A percentile compares a stretch with the other conserved stretches of the same genome.
Conservation (phyloP, 768 basidiomycete genomes). For the Paxillus ammoniavirescens region DNA sequence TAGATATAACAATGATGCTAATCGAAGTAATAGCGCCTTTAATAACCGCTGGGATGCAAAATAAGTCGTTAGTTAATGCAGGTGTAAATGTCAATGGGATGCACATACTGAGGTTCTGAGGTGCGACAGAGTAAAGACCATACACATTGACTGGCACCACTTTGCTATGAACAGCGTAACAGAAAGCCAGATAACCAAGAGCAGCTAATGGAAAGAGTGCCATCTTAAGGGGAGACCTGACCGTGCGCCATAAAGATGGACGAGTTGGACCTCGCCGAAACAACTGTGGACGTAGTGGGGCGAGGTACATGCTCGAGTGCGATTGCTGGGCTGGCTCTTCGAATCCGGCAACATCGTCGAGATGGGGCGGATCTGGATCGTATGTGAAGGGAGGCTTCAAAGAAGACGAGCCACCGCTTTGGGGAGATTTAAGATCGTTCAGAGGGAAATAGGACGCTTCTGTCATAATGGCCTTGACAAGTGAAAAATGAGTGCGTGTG, state of each 20-base stretch:
- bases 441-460: conserved; percentile 22
- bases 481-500: conserved; percentile 9
- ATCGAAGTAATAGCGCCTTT: conserved; percentile 28
- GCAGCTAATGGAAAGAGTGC: conserved; percentile 25
- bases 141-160: conserved; percentile 25
- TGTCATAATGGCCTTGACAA: conserved; percentile 9
- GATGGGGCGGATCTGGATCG: neutral
- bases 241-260: conserved; percentile 6
- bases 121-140: conserved; percentile 20
- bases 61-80: neutral
- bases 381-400: neutral
- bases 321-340: neutral
- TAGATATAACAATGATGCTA: conserved; percentile 27
- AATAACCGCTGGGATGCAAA: conserved; percentile 17
- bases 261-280: neutral
- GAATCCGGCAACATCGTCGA: neutral
- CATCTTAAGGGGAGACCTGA: conserved; percentile 12
- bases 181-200: conserved; percentile 28
- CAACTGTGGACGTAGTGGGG: conserved; percentile 6
- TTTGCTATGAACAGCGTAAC: conserved; percentile 23
- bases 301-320: conserved; percentile 2
- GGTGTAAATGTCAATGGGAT: neutral
- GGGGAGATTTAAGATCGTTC: conserved; percentile 1
- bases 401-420: neutral
- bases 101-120: conserved; percentile 18